Base-by-base conservation (phyloP, 805 yeast genomes). In the Candida quercuum region DNA sequence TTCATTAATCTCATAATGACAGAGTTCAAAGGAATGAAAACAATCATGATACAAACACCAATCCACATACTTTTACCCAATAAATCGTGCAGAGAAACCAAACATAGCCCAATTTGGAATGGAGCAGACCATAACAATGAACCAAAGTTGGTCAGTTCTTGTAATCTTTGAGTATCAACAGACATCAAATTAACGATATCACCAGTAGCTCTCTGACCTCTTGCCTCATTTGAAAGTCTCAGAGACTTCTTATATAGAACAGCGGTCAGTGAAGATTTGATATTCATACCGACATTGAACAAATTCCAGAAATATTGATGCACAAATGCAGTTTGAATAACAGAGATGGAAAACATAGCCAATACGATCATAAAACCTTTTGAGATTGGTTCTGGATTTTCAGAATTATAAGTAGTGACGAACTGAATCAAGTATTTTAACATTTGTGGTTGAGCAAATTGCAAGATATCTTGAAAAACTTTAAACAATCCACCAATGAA, bases 11-110 rank as follows among this genome's bases (percentile, higher is more conserved):
- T 72, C 43, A 88, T 83, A 46, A 89, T 66, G 17, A 67, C 57
- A 3, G 86, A 80, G 55, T 89, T 88, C 34, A 86, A 53, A 5
- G 96, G 96, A 47, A 88, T 77, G 74, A 87, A 78, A 22, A 87
- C 52, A 3, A 79, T 54, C 76, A 89, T 77, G 40, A 91, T 78
- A 23, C 73, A 61, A 12, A 91, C 94, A 59, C 98, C 98, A 29
- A 95, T 82, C 95, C 96, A 86, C 95, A 89, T 88, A n/a, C 93
- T 75, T 41, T 79, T 76, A 26, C 96, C 96, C 40, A 89, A 61
- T 32, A 89, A 63, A 4, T 74, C 72, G 59, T 87, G 75, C 37
- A 89, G 67, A 1, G 93, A 81, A 31, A 71, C 59, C 43, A 89
- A 68, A 68, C 97, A 87, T 40, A 89, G 61, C 18, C 71, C 52